Percentiles rank a stretch among this genome's conserved stretches.
These are phyloP conservation scores for Apiospora rasikravindrae DNA, from an alignment of 2,329 filamentous ascomycete species.

Conservation along the genomic window DNA sequence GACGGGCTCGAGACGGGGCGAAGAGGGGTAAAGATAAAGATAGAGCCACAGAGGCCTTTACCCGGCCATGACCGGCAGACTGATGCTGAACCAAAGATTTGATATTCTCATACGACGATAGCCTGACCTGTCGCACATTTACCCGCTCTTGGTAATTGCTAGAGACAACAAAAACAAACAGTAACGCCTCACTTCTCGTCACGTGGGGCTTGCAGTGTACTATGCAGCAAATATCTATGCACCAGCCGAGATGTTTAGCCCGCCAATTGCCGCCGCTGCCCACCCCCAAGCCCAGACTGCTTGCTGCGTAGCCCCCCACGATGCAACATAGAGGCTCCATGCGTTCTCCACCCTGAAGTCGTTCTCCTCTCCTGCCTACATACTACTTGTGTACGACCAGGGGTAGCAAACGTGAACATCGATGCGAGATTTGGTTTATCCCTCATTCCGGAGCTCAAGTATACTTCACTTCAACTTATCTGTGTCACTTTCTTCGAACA, in stretches of 20 bases:
- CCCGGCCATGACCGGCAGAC: neutral
- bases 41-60: neutral
- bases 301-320: neutral
- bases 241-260: neutral
- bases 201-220: neutral
- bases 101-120: neutral
- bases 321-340: constrained; percentile 9
- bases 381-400: neutral
- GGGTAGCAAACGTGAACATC: neutral
- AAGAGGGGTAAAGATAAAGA: constrained; percentile 1
- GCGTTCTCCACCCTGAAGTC: neutral
- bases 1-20: neutral
- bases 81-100: neutral
- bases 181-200: neutral
- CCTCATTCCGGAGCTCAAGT: neutral
- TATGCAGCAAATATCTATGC: neutral
- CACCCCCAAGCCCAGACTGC: neutral
- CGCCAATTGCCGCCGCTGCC: neutral
- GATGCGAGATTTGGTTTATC: neutral
- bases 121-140: neutral
- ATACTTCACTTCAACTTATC: neutral
- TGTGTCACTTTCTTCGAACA: neutral
- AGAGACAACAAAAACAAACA: neutral
- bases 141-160: neutral
- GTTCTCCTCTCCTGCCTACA: neutral